Percentiles rank a stretch among this genome's conserved stretches.
These are phyloP conservation scores for Nemophila menziesii DNA, from an alignment of 257 asterid species.

Conservation along the genomic window DNA sequence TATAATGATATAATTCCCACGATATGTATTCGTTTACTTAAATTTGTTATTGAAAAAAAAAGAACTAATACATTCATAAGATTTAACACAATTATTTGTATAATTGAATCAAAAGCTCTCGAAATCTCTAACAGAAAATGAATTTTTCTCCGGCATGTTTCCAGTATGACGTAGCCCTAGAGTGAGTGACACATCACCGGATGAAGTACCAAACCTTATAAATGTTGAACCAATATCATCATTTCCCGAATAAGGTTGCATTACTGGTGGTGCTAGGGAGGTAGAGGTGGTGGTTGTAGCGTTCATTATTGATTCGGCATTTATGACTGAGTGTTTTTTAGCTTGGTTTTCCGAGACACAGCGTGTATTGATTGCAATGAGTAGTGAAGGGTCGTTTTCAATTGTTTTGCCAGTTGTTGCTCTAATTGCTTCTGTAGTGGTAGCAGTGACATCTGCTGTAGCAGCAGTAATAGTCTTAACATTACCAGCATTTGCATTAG, in stretches of 20 bases:
- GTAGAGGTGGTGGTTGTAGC: slow-evolving; percentile 7
- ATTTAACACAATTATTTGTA: slow-evolving; percentile 1
- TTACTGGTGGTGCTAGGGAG: slow-evolving; percentile 8
- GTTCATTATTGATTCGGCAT: slow-evolving; percentile 8
- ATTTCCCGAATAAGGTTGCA: slow-evolving; percentile 17
- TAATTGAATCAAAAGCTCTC: slow-evolving; percentile 17
- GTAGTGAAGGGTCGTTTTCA: slow-evolving; percentile 55
- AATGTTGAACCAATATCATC: slow-evolving; percentile 40
- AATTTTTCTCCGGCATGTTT: slow-evolving; percentile 67
- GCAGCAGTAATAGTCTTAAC: neutral
- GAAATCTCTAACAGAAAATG: slow-evolving; percentile 53
- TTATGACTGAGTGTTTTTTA: slow-evolving; percentile 4
- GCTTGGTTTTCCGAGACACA: slow-evolving; percentile 40
- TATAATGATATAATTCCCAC: neutral
- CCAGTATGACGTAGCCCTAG: slow-evolving; percentile 94
- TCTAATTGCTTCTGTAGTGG: slow-evolving; percentile 13
- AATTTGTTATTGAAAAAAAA: neutral
- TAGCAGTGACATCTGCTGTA: neutral
- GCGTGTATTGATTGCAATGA: slow-evolving; percentile 40
- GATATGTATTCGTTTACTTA: neutral
- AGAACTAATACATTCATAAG: slow-evolving; percentile 2
- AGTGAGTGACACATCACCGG: slow-evolving; percentile 90
- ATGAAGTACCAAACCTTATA: slow-evolving; percentile 52
- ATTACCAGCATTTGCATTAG: neutral
- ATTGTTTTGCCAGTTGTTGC: slow-evolving; percentile 26